A percentile compares a stretch with the other conserved stretches of the same genome.
Conservation (phyloP, 306 rosid genomes). For the Quercus aquifolioides region DNA sequence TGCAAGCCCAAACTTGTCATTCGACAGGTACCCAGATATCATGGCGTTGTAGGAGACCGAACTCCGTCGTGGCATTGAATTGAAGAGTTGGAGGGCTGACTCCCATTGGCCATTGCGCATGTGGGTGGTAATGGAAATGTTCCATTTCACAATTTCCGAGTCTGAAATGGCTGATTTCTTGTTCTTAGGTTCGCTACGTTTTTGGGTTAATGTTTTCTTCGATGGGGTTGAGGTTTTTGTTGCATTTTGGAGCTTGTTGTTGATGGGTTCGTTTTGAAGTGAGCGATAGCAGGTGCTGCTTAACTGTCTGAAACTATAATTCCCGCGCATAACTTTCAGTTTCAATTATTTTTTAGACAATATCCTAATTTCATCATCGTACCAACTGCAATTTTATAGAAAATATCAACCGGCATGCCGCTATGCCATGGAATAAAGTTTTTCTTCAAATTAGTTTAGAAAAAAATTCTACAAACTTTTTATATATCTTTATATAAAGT, state of each 20-base stretch:
- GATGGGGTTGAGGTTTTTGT: constrained; percentile 20
- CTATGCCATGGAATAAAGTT: rapidly evolving
- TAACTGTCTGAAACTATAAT: constrained; percentile 21
- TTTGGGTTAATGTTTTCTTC: constrained; percentile 27
- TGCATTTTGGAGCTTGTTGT: constrained; percentile 9
- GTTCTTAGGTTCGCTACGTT: constrained; percentile 9
- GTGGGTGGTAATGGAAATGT: constrained; percentile 51
- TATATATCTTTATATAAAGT: too few relatives aligned
- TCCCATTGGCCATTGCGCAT: constrained; percentile 74
- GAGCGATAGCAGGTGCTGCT: constrained; percentile 24
- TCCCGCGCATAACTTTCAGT: constrained; percentile 34
- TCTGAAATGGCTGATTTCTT: constrained; percentile 29
- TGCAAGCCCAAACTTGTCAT: constrained; percentile 51
- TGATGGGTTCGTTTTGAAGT: constrained; percentile 24
- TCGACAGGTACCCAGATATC: constrained; percentile 67
- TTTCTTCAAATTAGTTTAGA: too few relatives aligned
- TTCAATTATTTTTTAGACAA: neutral
- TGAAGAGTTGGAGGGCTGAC: constrained; percentile 54
- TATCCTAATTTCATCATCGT: neutral
- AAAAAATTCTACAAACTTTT: too few relatives aligned
- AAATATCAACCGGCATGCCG: too few relatives aligned
- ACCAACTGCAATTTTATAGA: neutral
- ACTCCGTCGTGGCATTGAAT: constrained; percentile 63
- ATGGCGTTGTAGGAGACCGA: constrained; percentile 67
- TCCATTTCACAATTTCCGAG: constrained; percentile 55